Percentiles rank a stretch among this genome's conserved stretches.
Evolutionary conservation across 305 asterid species (phyloP).

Genomic region (Solanum hybrid): DNA sequence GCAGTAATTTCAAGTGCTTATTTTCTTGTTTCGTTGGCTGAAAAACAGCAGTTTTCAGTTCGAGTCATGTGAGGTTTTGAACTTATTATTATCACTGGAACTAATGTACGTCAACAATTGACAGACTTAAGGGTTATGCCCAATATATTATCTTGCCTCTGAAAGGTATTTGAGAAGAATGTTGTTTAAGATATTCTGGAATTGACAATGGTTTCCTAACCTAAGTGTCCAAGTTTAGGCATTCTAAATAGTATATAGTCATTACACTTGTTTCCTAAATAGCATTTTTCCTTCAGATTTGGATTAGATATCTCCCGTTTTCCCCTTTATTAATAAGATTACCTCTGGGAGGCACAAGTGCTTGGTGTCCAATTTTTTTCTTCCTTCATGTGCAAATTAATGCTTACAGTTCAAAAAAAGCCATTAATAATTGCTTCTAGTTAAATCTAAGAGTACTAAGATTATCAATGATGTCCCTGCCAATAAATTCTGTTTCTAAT

Average conservation of each 20-base stretch:
- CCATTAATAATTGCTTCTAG: not conserved
- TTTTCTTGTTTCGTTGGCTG: not conserved
- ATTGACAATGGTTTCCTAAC: not conserved
- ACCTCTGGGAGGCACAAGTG: not conserved
- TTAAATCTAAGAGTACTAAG: not conserved
- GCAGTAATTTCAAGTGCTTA: not conserved
- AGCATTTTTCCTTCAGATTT: not conserved
- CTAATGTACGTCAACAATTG: not conserved
- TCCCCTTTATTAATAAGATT: not conserved
- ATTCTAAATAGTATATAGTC: not conserved
- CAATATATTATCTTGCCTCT: not conserved
- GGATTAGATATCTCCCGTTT: not conserved
- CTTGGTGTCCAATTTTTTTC: not conserved
- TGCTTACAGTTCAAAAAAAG: not conserved
- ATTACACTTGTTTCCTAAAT: not conserved
- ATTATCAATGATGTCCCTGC: not conserved
- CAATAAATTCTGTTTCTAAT: not conserved
- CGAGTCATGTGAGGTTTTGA: not conserved
- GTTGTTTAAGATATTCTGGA: not conserved
- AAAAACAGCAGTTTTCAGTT: not conserved
- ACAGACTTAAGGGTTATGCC: not conserved
- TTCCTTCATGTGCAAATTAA: not conserved
- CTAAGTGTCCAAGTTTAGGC: not conserved
- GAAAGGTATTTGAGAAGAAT: not conserved
- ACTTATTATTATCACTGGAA: not conserved